Percentiles rank a stretch among this genome's conserved stretches.
Conservation (phyloP, 768 basidiomycete genomes). For the Pholiota conissans region DNA sequence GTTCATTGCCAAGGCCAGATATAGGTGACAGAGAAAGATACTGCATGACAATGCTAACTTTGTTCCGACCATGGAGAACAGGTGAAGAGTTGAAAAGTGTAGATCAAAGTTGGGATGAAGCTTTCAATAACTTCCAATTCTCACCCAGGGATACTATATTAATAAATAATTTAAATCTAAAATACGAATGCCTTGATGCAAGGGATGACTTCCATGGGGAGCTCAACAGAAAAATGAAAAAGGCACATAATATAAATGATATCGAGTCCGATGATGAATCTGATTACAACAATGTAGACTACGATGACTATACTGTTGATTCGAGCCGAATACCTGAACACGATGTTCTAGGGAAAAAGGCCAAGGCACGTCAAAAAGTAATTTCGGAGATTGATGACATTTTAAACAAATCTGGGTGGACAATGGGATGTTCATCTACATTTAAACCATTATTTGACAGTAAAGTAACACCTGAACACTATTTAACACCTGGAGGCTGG, state of each 20-base stretch:
- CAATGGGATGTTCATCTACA: neutral
- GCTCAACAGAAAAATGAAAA: constrained; percentile 8
- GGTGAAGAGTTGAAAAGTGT: constrained; percentile 20
- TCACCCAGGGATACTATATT: constrained; percentile 2
- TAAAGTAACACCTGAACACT: neutral
- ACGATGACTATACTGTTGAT: neutral
- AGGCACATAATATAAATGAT: neutral
- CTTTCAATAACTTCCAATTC: constrained; percentile 17
- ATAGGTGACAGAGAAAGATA: constrained; percentile 31
- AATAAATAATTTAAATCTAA: constrained; percentile 31
- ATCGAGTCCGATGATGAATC: neutral
- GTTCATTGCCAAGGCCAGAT: constrained; percentile 23
- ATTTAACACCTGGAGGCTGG: constrained; percentile 1
- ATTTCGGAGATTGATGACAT: neutral
- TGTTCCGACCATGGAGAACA: constrained; percentile 29
- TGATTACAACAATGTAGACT: neutral
- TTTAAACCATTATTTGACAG: neutral
- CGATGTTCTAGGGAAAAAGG: neutral
- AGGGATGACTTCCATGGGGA: constrained; percentile 29
- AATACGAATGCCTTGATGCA: constrained; percentile 36
- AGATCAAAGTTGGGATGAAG: constrained; percentile 23
- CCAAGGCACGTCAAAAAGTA: neutral
- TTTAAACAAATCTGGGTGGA: neutral
- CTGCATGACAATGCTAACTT: constrained; percentile 24
- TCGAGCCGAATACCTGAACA: neutral